Conservation (phyloP, 306 rosid genomes). For the Arachis hypogaea region DNA sequence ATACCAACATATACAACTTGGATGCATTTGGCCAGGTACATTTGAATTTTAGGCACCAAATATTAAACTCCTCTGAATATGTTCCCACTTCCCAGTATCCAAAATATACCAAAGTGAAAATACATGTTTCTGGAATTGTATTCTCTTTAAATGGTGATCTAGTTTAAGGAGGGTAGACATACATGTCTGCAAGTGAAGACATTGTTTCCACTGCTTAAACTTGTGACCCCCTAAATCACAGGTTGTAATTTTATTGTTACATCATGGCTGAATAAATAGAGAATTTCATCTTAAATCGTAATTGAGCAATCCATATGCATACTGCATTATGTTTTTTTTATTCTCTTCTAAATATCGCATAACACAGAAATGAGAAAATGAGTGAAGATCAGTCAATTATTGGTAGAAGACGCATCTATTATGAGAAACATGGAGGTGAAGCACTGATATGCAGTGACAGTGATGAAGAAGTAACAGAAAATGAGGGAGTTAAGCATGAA, state of each 20-base stretch:
- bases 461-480: slow-evolving; percentile 62
- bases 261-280: neutral
- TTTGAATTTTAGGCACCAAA: slow-evolving; percentile 22
- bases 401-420: slow-evolving; percentile 71
- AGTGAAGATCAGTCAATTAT: slow-evolving; percentile 70
- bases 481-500: slow-evolving; percentile 56
- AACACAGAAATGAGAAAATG: slow-evolving; percentile 87
- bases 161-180: too few relatives aligned
- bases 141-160: neutral
- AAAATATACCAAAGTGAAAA: neutral
- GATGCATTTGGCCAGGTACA: slow-evolving; percentile 76
- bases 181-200: neutral
- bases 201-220: neutral
- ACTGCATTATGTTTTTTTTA: slow-evolving; percentile 38
- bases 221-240: neutral
- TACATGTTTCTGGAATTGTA: slow-evolving; percentile 2
- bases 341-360: slow-evolving; percentile 48
- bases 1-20: slow-evolving; percentile 70
- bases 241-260: neutral
- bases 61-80: neutral
- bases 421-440: slow-evolving; percentile 65
- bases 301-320: slow-evolving; percentile 25
- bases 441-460: slow-evolving; percentile 69
- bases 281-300: neutral
- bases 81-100: neutral